Conservation (phyloP, 1,284 basidiomycete species). For the Sporisorium exsertum region DNA sequence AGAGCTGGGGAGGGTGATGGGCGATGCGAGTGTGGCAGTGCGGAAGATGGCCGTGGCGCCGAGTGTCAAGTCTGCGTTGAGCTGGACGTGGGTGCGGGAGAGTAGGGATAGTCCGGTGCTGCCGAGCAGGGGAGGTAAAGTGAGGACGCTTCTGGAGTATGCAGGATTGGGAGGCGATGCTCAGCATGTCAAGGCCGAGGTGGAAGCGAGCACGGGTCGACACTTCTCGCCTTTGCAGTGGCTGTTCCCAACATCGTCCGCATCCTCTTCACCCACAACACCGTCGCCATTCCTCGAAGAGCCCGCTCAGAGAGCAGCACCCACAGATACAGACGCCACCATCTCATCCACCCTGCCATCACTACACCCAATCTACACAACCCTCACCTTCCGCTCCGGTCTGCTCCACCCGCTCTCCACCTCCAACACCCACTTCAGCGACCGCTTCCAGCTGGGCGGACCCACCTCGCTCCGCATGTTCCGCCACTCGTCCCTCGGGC, state of each 20-base stretch:
- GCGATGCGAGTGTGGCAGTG: conserved; percentile 51
- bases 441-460: conserved; percentile 93
- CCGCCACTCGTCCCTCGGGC: conserved; percentile 84
- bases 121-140: conserved; percentile 69
- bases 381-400: conserved; percentile 45
- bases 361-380: conserved; percentile 25
- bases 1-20: conserved; percentile 51
- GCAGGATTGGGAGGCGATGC: conserved; percentile 65
- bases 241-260: conserved; percentile 7
- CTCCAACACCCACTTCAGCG: conserved; percentile 75
- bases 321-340: background rate
- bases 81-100: conserved; percentile 82
- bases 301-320: background rate
- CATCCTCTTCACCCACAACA: background rate
- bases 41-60: conserved; percentile 25
- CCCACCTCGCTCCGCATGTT: conserved; percentile 90
- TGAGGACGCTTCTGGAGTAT: conserved; percentile 46
- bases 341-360: background rate
- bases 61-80: conserved; percentile 81
- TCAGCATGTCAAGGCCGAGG: conserved; percentile 55
- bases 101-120: conserved; percentile 81
- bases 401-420: conserved; percentile 47
- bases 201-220: conserved; percentile 34
- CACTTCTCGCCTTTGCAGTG: conserved; percentile 24
- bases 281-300: conserved; percentile 16